These are phyloP conservation scores for Cucurbita ficifolia DNA, from an alignment of 306 rosid genomes.

Conservation along the genomic window DNA sequence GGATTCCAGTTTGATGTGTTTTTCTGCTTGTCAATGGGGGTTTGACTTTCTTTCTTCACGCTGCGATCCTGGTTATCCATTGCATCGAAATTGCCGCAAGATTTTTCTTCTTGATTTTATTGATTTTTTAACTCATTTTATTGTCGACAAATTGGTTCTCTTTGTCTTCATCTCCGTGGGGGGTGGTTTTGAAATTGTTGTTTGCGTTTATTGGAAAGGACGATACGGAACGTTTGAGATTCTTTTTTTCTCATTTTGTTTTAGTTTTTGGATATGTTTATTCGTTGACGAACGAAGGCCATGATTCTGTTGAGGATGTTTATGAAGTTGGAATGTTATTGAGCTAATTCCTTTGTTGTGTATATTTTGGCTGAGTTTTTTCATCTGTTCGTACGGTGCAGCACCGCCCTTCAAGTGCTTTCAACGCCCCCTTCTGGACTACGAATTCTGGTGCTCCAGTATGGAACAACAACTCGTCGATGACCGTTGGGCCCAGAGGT, in stretches of 20 bases:
- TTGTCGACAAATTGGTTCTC: background rate
- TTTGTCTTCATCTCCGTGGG: background rate
- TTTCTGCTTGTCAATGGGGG: background rate
- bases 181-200: background rate
- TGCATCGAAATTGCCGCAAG: background rate
- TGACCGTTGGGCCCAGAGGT: conserved; percentile 59
- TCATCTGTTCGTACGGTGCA: conserved; percentile 13
- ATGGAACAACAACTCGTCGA: conserved; percentile 44
- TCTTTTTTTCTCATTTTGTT: background rate
- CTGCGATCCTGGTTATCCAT: background rate
- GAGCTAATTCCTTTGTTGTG: background rate
- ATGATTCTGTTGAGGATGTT: background rate
- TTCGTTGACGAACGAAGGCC: background rate
- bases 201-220: background rate
- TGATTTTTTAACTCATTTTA: background rate
- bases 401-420: conserved; percentile 52
- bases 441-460: conserved; percentile 63
- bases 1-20: background rate
- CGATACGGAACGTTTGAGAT: background rate
- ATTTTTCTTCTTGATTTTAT: background rate
- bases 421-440: conserved; percentile 54
- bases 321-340: background rate
- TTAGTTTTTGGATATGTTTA: background rate
- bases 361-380: background rate
- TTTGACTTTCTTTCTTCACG: background rate